Percentiles rank a stretch among this genome's conserved stretches.
phyloP scores from a whole-genome alignment of 2,329 filamentous ascomycete species.

The Pleochaeta shiraiana region DNA sequence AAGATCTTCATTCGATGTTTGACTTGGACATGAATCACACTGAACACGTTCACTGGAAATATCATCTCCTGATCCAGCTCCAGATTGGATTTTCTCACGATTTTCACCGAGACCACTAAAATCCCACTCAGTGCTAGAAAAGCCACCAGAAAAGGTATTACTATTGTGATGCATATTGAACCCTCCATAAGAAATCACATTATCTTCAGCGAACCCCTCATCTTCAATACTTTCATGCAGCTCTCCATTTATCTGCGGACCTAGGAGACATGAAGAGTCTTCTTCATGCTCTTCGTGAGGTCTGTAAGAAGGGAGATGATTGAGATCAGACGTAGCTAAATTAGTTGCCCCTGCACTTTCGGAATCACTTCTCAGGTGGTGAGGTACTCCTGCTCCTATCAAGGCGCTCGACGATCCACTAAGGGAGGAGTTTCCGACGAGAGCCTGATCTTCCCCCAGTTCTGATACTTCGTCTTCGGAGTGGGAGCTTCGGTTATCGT shows the following conservation, averaged over 20 bases:
- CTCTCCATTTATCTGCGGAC: conserved; percentile 8
- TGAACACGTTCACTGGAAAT: conserved; percentile 15
- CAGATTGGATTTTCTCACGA: conserved; percentile 8
- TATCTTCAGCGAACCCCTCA: conserved; percentile 6
- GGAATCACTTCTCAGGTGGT: conserved; percentile 36
- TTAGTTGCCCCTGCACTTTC: conserved; percentile 14
- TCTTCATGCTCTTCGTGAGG: conserved; percentile 12
- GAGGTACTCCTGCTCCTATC: conserved; percentile 56
- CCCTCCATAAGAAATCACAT: neutral
- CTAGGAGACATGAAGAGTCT: conserved; percentile 7
- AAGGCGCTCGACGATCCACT: conserved; percentile 83
- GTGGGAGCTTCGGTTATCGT: conserved; percentile 25
- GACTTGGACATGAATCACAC: conserved; percentile 15
- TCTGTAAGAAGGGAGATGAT: conserved; percentile 13
- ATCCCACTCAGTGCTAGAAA: neutral
- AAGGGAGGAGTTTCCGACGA: conserved; percentile 64
- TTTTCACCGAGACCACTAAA: conserved; percentile 9
- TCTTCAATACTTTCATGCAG: conserved; percentile 16
- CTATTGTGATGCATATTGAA: conserved; percentile 7
- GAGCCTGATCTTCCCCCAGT: conserved; percentile 69
- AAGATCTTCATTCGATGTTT: conserved; percentile 9
- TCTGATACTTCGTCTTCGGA: conserved; percentile 25
- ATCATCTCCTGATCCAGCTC: conserved; percentile 13
- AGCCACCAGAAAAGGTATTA: conserved; percentile 4
- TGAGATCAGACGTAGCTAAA: conserved; percentile 13